Percentiles rank a stretch among this genome's conserved stretches.
Evolutionary conservation across 139 green algal species (phyloP).

Genomic region (Chlamydomonas urium): DNA sequence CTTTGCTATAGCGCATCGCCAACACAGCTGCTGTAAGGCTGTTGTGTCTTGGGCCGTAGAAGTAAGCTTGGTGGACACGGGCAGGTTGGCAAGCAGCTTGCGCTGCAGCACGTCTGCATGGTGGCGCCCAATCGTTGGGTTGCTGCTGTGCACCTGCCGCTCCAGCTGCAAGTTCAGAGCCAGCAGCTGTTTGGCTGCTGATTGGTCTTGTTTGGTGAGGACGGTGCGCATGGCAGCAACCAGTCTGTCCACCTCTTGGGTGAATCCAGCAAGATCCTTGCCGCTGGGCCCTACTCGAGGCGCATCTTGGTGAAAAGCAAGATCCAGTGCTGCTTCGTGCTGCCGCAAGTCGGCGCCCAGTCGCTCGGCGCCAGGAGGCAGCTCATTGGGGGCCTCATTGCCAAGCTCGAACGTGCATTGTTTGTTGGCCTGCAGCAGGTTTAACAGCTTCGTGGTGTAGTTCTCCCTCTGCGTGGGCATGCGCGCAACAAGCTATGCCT

Average conservation of each 20-base stretch:
- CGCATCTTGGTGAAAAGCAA: neutral
- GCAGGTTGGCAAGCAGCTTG: neutral
- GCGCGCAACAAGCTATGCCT: too few species aligned
- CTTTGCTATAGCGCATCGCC: slow-evolving; percentile 7
- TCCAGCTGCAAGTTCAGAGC: neutral
- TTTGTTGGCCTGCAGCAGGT: too few species aligned
- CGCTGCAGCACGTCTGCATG: neutral
- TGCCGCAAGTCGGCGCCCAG: neutral
- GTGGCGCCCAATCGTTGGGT: neutral
- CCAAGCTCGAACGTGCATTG: too few species aligned
- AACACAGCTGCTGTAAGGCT: neutral
- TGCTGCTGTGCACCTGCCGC: neutral
- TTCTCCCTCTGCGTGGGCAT: too few species aligned
- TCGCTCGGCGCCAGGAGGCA: too few species aligned
- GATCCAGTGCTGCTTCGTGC: neutral
- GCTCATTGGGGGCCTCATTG: too few species aligned
- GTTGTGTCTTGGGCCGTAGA: neutral
- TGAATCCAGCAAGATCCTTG: neutral
- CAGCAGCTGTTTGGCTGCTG: neutral
- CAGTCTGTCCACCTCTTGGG: neutral
- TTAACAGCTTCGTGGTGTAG: too few species aligned
- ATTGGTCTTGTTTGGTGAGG: neutral
- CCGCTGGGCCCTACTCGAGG: neutral
- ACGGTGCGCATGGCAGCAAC: neutral
- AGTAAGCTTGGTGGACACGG: neutral